Percentiles rank a stretch among this genome's conserved stretches.
Evolutionary conservation across 2,329 filamentous ascomycete species (phyloP).

Genomic region (Cercospora nicotianae): DNA sequence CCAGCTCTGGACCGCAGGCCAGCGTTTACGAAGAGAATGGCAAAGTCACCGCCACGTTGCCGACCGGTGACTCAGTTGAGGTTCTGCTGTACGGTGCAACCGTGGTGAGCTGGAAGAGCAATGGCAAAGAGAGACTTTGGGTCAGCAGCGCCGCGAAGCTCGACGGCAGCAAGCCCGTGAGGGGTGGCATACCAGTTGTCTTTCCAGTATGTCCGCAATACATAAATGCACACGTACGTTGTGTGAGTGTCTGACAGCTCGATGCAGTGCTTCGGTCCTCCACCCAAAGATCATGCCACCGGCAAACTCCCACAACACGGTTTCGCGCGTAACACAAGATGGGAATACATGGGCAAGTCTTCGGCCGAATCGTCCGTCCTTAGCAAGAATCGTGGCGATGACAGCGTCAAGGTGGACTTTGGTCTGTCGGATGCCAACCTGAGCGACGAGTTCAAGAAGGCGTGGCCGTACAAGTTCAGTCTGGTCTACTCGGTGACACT

Average conservation of each 20-base stretch:
- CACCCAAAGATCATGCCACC: conserved; percentile 74
- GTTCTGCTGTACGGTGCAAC: conserved; percentile 90
- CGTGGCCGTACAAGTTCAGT: conserved; percentile 85
- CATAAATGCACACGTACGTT: not conserved
- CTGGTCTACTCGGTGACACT: conserved; percentile 65
- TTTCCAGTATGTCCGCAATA: conserved; percentile 69
- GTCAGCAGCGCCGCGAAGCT: conserved; percentile 58
- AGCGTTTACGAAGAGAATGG: conserved; percentile 71
- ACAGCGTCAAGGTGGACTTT: conserved; percentile 91
- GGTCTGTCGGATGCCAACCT: conserved; percentile 76
- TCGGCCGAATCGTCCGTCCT: conserved; percentile 59
- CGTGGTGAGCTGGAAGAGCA: conserved; percentile 88
- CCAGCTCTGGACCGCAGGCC: conserved; percentile 66
- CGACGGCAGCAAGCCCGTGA: conserved; percentile 84
- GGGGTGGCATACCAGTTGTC: conserved; percentile 88
- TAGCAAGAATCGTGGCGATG: conserved; percentile 50
- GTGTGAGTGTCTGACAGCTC: not conserved
- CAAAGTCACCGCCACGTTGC: conserved; percentile 74
- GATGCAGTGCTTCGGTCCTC: conserved; percentile 74
- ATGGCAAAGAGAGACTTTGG: conserved; percentile 50
- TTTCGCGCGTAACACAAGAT: conserved; percentile 83
- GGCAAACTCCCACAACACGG: conserved; percentile 85
- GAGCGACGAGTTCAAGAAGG: conserved; percentile 63
- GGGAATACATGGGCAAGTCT: conserved; percentile 92
- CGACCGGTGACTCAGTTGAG: conserved; percentile 81